Evolutionary conservation across 352 stramenopile species (phyloP), one percentile per base, ranked within the genome.

Genomic region (Pythium monospermum): DNA sequence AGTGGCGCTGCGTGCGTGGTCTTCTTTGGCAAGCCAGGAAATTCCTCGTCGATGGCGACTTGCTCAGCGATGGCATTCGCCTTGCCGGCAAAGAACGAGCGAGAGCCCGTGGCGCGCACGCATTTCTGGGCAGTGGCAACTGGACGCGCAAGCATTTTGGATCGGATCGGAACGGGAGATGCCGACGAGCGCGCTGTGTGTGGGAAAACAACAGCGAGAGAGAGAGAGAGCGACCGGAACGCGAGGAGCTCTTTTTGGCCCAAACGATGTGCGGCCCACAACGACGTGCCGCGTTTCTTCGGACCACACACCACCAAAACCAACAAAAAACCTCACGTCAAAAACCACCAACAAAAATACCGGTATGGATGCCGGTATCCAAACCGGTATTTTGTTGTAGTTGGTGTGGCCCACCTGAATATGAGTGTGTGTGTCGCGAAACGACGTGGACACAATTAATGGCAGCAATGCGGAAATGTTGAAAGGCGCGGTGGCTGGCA

Each of bases 41-140:
- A 90, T 50, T 84, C 68, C 61, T 87, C 74, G 42, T 67, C 71
- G 38, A 91, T 56, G 12, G 68, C 47, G 38, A 87, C 66, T 48
- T 78, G 77, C 50, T 80, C 73, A 25, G 73, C 62, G 63, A 81
- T 76, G 42, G 65, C 61, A 48, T 69, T 85, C 18, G 74, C 64
- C 70, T 75, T 74, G 56, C 53, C 66, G 30, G 53, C 39, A 66
- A 87, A 86, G 57, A 90, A 69, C 51, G 78, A 80, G 73, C 78
- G 78, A 35, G 57, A 62, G 59, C 47, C 43, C 27, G 52, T 32
- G 53, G 64, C 43, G 51, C 70, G 68, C 53, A 68, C 50, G n/a
- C n/a, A n/a, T n/a, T n/a, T n/a, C n/a, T n/a, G n/a, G n/a, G n/a
- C n/a, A n/a, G 25, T 43, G 35, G 33, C 32, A n/a, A 53, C 46